phyloP scores from a whole-genome alignment of 1,284 basidiomycete genomes.

The Serendipita sp. region DNA sequence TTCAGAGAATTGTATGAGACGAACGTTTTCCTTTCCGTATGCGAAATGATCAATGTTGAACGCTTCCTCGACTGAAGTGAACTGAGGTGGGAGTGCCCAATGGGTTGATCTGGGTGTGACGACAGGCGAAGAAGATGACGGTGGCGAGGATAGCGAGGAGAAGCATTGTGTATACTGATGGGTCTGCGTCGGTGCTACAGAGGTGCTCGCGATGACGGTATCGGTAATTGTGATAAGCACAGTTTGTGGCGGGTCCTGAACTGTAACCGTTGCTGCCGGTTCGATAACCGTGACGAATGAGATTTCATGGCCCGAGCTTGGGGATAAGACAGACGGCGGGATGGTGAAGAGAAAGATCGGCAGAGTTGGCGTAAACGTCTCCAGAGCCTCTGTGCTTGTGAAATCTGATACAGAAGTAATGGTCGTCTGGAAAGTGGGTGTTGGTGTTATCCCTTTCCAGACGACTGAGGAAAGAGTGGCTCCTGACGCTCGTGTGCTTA shows the following conservation, averaged over 20 bases:
- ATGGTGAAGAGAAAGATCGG: no score
- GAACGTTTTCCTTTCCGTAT: conserved; percentile 40
- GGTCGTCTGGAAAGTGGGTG: no score
- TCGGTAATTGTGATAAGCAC: background rate
- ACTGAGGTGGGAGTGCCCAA: conserved; percentile 39
- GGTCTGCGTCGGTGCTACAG: background rate
- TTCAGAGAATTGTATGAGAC: conserved; percentile 33
- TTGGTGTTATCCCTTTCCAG: no score
- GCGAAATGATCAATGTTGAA: conserved; percentile 49
- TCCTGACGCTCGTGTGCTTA: no score
- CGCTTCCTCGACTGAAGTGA: conserved; percentile 37
- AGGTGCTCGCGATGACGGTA: background rate
- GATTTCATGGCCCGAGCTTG: no score
- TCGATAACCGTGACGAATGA: background rate
- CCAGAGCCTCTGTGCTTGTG: no score
- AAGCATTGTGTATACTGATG: background rate
- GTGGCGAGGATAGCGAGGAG: background rate
- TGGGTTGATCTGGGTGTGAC: background rate
- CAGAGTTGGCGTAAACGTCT: no score
- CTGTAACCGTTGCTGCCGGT: background rate
- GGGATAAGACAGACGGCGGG: no score
- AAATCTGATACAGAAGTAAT: no score
- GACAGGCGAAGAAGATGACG: background rate
- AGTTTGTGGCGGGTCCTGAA: background rate
- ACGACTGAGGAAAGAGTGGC: no score